Evolutionary conservation across 371 early-diverging fungal genomes (phyloP).

Genomic region (Mucor sp.): DNA sequence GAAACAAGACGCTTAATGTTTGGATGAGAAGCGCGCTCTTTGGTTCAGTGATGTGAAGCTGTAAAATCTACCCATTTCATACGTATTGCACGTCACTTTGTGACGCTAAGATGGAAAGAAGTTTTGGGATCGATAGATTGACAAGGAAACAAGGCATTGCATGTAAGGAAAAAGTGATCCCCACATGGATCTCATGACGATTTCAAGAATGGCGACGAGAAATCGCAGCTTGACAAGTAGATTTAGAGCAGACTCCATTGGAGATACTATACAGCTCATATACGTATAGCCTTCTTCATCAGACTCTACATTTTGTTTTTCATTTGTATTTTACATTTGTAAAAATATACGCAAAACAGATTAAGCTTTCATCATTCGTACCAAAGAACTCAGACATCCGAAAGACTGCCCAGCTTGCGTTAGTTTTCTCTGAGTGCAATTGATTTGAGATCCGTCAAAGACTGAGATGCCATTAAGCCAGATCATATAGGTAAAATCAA

Average conservation of each 20-base stretch:
- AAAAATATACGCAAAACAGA: slow-evolving; percentile 27
- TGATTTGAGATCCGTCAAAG: slow-evolving; percentile 14
- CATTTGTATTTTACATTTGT: slow-evolving; percentile 11
- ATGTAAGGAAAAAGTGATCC: not conserved
- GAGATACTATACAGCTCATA: too few relatives aligned
- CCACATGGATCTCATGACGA: not conserved
- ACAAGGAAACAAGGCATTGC: not conserved
- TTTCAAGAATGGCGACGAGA: too few relatives aligned
- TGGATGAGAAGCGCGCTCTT: not conserved
- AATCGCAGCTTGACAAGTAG: too few relatives aligned
- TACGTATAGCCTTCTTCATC: too few relatives aligned
- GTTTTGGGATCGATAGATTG: not conserved
- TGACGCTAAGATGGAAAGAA: slow-evolving; percentile 16
- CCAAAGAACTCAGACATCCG: slow-evolving; percentile 35
- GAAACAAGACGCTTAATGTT: not conserved
- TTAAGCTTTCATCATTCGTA: slow-evolving; percentile 30
- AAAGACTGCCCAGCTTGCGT: slow-evolving; percentile 38
- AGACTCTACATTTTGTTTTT: slow-evolving; percentile 10
- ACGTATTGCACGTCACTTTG: slow-evolving; percentile 27
- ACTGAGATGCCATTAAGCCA: slow-evolving; percentile 6
- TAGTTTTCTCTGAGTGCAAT: slow-evolving; percentile 25
- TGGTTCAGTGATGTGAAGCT: not conserved
- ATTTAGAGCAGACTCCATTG: too few relatives aligned
- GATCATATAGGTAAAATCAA: slow-evolving; percentile 24
- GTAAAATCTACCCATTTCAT: not conserved